These are phyloP conservation scores for Trichophyton mentagrophytes DNA, from an alignment of 2,329 filamentous ascomycete species.

Conservation along the genomic window DNA sequence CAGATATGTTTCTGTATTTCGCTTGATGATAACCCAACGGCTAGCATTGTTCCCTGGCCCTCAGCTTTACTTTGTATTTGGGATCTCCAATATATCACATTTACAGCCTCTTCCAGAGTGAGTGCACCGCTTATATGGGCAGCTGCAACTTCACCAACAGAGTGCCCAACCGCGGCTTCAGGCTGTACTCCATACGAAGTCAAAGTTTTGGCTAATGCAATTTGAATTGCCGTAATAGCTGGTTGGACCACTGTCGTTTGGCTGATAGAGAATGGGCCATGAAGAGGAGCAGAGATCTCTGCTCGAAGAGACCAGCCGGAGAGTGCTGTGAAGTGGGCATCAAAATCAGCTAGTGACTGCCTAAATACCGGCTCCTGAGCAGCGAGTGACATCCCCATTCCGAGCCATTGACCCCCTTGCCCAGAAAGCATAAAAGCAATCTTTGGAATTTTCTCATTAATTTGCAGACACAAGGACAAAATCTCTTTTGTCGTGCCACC, in stretches of 20 bases:
- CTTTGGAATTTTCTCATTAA: too few species aligned
- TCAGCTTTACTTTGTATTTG: background rate
- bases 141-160: background rate
- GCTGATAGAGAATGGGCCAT: background rate
- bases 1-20: background rate
- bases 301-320: background rate
- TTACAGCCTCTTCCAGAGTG: background rate
- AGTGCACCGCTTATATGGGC: background rate
- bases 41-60: background rate
- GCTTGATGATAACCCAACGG: background rate
- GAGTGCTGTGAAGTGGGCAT: background rate
- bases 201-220: background rate
- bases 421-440: too few species aligned
- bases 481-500: too few species aligned
- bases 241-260: background rate
- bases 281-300: background rate
- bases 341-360: background rate
- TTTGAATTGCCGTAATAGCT: background rate
- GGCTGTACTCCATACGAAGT: background rate
- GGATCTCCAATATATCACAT: background rate
- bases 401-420: background rate
- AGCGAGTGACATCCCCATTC: background rate
- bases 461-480: too few species aligned
- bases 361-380: background rate
- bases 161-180: background rate